Base-by-base conservation (phyloP, 192 early-diverging fungal species). In the Podila clonocystis region DNA sequence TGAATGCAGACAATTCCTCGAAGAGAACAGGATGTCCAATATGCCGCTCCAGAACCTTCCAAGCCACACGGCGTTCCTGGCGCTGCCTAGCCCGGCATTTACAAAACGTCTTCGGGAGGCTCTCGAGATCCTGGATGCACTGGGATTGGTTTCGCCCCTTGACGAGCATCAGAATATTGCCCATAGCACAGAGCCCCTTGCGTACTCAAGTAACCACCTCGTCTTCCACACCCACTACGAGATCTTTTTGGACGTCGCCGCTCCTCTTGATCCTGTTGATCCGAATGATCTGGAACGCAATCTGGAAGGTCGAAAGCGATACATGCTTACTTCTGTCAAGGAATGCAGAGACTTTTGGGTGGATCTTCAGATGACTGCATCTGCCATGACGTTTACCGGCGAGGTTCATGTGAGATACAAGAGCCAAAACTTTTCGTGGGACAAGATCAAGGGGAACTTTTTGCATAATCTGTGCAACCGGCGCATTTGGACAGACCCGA, bases 171-270 rank as follows among this genome's bases (percentile, higher is more conserved):
- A 48, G 11, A 50, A 24, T 11, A 7, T 28, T 5, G 22, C 15
- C 11, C 36, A 26, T 26, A 20, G 19, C 0, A 24, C 19, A 1
- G 62, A 17, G 9, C 30, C 49, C 13, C 57, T 80, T 9, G 28
- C 30, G 33, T 61, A 67, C 33, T 59, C 70, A n/a, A 29, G 20
- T 2, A 72, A 73, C 41, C 77, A 80, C 36, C 62, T 80, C 20
- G 77, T 80, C 29, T 70, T 80, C 57, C 71, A 80, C n/a, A 73
- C 70, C 1, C 71, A 80, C 9, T 80, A 80, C 36, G 70, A 80
- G 29, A 9, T 73, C 7, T 65, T 69, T 15, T 6, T 64, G 26
- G 58, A 68, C 13, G 65, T 73, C 28, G 38, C 26, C 28, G 77
- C 77, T 1, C 77, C 77, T 5, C 67, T 80, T 0, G 33, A 73